Percentiles rank a stretch among this genome's conserved stretches.
Conservation (phyloP, 306 rosid species). For the Ammopiptanthus mongolicus region DNA sequence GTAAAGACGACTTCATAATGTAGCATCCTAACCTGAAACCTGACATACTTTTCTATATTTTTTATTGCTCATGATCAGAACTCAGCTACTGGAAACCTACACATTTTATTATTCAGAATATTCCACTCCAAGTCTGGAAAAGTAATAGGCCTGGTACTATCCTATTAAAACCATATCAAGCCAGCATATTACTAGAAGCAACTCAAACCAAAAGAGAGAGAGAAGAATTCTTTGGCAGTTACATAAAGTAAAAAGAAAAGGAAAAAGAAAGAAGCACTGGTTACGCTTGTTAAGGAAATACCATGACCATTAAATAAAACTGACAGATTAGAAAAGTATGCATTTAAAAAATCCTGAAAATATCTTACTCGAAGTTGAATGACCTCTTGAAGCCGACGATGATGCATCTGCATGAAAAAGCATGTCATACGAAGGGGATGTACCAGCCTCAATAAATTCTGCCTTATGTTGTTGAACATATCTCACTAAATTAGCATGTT, state of each 20-base stretch:
- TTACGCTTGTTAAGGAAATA: background rate
- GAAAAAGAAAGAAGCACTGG: background rate
- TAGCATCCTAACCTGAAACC: background rate
- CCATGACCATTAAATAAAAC: background rate
- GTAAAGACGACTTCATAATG: background rate
- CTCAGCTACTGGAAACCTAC: background rate
- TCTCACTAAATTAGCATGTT: conserved; percentile 59
- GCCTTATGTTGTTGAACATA: conserved; percentile 50
- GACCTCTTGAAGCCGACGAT: conserved; percentile 55
- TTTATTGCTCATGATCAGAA: background rate
- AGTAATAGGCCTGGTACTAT: background rate
- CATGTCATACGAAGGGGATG: conserved; percentile 34
- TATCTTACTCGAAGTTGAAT: conserved; percentile 56
- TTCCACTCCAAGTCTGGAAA: background rate
- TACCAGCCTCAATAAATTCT: conserved; percentile 43
- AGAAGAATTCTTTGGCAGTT: background rate
- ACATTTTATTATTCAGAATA: background rate
- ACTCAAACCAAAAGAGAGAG: background rate
- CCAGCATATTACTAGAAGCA: background rate
- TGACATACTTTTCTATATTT: background rate
- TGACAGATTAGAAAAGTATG: background rate
- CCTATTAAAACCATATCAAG: background rate
- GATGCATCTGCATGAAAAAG: conserved; percentile 36
- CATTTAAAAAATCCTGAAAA: background rate
- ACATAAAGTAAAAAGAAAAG: background rate